Evolutionary conservation across 768 basidiomycete genomes (phyloP).

Genomic region (Tremella yokohamensis): DNA sequence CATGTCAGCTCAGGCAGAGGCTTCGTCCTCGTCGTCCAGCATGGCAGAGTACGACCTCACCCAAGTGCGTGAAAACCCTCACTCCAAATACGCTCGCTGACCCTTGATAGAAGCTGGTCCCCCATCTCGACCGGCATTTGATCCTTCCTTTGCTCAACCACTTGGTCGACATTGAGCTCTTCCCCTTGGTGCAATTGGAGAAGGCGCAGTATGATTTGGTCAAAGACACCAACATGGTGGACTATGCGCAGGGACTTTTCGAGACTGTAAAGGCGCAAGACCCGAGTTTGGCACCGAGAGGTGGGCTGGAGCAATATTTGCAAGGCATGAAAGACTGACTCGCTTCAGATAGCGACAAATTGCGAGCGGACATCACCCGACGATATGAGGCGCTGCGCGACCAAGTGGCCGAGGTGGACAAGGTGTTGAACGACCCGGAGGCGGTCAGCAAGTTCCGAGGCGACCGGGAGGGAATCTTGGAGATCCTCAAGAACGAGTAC

Average conservation of each 20-base stretch:
- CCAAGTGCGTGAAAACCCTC: conserved; percentile 34
- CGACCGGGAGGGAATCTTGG: conserved; percentile 94
- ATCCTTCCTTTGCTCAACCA: conserved; percentile 88
- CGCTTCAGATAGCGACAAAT: background rate
- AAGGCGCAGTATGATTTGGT: conserved; percentile 95
- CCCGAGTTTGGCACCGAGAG: conserved; percentile 4
- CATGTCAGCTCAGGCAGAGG: conserved; percentile 1
- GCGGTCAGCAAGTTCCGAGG: conserved; percentile 82
- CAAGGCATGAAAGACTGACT: background rate
- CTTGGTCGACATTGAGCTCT: conserved; percentile 63
- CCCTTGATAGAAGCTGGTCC: conserved; percentile 67
- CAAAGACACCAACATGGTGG: conserved; percentile 97
- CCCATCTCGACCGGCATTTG: conserved; percentile 90
- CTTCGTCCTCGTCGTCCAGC: conserved; percentile 13
- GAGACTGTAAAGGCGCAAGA: background rate
- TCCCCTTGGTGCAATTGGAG: conserved; percentile 73
- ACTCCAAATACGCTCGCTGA: conserved; percentile 2
- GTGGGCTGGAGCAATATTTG: background rate
- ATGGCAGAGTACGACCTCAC: conserved; percentile 87
- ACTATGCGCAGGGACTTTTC: conserved; percentile 80
- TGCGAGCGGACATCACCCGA: conserved; percentile 70
- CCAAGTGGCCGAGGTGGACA: conserved; percentile 86
- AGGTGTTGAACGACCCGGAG: conserved; percentile 94
- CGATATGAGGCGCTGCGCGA: conserved; percentile 80
- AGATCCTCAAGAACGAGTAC: conserved; percentile 90